phyloP scores from a whole-genome alignment of 352 stramenopile genomes.

The Phytophthora syringae region DNA sequence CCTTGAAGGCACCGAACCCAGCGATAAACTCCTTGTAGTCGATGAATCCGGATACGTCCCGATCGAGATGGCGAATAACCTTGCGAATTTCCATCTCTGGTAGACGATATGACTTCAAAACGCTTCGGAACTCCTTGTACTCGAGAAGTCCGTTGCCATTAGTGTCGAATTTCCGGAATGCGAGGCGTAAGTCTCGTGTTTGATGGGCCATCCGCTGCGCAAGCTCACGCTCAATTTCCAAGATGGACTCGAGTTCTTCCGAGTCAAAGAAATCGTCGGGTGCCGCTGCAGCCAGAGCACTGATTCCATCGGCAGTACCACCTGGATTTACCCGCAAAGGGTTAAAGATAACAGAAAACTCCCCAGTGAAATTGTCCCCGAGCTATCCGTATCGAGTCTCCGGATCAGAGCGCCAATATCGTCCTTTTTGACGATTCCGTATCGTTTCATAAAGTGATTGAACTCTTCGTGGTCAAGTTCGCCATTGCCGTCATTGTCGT shows the following conservation, averaged over 20 bases:
- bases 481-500: slow-evolving; percentile 58
- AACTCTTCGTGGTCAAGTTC: slow-evolving; percentile 72
- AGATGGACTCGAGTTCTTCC: slow-evolving; percentile 61
- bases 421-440: slow-evolving; percentile 60
- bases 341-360: slow-evolving; percentile 70
- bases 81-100: slow-evolving; percentile 71
- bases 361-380: slow-evolving; percentile 61
- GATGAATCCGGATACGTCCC: slow-evolving; percentile 70
- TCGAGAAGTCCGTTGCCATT: slow-evolving; percentile 73
- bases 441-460: slow-evolving; percentile 70
- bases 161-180: slow-evolving; percentile 72
- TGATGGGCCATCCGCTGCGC: slow-evolving; percentile 58
- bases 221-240: slow-evolving; percentile 73
- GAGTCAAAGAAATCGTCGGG: slow-evolving; percentile 42
- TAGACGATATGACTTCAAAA: slow-evolving; percentile 68
- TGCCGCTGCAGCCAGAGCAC: slow-evolving; percentile 18
- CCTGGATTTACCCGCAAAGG: slow-evolving; percentile 34
- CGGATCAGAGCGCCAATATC: slow-evolving; percentile 62
- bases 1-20: slow-evolving; percentile 42
- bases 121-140: slow-evolving; percentile 74
- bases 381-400: slow-evolving; percentile 55
- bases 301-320: slow-evolving; percentile 19
- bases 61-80: slow-evolving; percentile 75
- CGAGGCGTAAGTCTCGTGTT: slow-evolving; percentile 59
- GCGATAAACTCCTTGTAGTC: slow-evolving; percentile 78